Conservation (phyloP, 352 stramenopile species). For the Phytophthora kernoviae region DNA sequence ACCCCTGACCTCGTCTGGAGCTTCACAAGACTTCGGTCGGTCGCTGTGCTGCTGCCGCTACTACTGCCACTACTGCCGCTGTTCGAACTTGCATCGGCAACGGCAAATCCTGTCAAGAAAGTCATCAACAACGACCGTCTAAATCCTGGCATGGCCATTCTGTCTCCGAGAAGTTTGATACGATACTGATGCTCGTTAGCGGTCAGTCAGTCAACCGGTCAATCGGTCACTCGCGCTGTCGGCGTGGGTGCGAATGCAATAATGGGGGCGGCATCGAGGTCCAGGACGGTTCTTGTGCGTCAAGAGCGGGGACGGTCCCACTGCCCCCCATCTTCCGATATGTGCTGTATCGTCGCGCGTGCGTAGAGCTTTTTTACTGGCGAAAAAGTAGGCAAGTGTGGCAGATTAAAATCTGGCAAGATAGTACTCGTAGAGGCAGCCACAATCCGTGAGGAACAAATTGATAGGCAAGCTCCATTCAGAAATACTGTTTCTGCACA, state of each 20-base stretch:
- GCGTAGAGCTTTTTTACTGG: not conserved
- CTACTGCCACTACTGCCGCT: constrained; percentile 10
- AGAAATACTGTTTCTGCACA: not conserved
- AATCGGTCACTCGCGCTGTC: not conserved
- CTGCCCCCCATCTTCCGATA: constrained; percentile 9
- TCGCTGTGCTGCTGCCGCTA: constrained; percentile 24
- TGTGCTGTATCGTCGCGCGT: constrained; percentile 11
- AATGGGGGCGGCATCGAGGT: constrained; percentile 7
- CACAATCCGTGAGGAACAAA: not conserved
- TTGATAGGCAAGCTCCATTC: not conserved
- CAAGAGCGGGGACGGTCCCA: constrained; percentile 24
- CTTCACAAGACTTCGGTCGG: constrained; percentile 31
- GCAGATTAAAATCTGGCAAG: not conserved
- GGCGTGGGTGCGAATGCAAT: constrained; percentile 3
- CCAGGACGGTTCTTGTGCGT: constrained; percentile 17
- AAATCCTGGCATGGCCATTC: constrained; percentile 5
- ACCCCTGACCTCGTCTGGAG: constrained; percentile 53
- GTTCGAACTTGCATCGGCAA: constrained; percentile 22
- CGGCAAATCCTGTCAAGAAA: constrained; percentile 6
- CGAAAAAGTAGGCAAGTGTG: constrained; percentile 5
- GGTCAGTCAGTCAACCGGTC: not conserved
- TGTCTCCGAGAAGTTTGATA: not conserved
- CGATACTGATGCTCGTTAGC: not conserved
- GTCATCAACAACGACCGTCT: constrained; percentile 9
- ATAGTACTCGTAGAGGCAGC: not conserved